A percentile compares a stretch with the other conserved stretches of the same genome.
Conservation (phyloP, 768 basidiomycete genomes). For the Boletus pseudopeckii region DNA sequence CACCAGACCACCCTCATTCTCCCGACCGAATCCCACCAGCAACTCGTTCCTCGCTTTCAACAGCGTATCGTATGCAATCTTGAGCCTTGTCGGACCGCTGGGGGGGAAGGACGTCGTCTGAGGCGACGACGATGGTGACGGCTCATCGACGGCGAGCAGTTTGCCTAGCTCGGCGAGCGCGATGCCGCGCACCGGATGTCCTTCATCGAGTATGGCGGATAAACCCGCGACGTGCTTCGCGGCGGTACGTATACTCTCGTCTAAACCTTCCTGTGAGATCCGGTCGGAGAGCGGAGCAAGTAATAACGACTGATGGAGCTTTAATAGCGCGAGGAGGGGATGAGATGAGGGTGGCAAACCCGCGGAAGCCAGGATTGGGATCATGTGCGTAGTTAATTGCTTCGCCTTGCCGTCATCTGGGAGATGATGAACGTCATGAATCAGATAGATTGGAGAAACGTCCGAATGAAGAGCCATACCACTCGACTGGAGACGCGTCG, state of each 20-base stretch:
- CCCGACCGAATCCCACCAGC: slow-evolving; percentile 65
- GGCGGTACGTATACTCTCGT: slow-evolving; percentile 58
- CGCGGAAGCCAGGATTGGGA: slow-evolving; percentile 59
- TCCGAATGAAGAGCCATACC: slow-evolving; percentile 37
- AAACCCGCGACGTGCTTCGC: slow-evolving; percentile 55
- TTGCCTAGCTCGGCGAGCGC: slow-evolving; percentile 80
- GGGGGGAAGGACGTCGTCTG: slow-evolving; percentile 51
- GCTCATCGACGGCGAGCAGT: slow-evolving; percentile 76
- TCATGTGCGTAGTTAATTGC: slow-evolving; percentile 60
- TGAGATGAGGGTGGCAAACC: slow-evolving; percentile 65
- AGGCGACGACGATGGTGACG: slow-evolving; percentile 35
- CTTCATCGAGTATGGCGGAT: slow-evolving; percentile 46
- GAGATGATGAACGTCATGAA: not conserved
- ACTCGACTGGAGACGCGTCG: slow-evolving; percentile 54
- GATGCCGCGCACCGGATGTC: slow-evolving; percentile 77
- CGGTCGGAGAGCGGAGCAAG: slow-evolving; percentile 45
- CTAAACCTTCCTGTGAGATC: slow-evolving; percentile 50
- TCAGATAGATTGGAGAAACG: not conserved
- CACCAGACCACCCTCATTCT: slow-evolving; percentile 68
- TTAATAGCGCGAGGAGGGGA: slow-evolving; percentile 70
- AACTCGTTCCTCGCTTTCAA: slow-evolving; percentile 60
- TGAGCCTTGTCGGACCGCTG: slow-evolving; percentile 59
- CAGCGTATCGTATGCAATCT: slow-evolving; percentile 62
- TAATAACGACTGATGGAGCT: slow-evolving; percentile 69
- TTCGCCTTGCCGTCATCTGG: slow-evolving; percentile 57